Percentiles rank a stretch among this genome's conserved stretches.
Evolutionary conservation across 2,329 filamentous ascomycete species (phyloP).

Genomic region (Epichloe amarillans): DNA sequence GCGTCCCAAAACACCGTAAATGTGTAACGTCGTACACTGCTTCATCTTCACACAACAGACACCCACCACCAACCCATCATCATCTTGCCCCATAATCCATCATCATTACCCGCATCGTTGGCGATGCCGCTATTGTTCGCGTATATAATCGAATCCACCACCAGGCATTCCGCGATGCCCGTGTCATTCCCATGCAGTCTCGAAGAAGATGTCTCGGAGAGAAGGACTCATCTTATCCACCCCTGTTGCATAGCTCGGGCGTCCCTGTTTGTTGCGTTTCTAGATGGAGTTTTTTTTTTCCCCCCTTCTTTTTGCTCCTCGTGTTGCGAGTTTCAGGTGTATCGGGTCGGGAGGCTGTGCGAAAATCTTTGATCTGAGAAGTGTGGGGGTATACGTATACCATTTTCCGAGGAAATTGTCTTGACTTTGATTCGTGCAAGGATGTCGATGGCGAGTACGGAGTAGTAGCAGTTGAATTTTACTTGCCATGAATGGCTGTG

Average conservation of each 20-base stretch:
- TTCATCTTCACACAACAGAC: no score
- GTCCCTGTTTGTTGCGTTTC: neutral
- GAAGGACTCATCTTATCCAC: neutral
- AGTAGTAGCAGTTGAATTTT: no score
- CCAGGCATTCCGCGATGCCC: neutral
- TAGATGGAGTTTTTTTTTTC: neutral
- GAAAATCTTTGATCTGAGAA: neutral
- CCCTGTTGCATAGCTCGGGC: slow-evolving; percentile 3
- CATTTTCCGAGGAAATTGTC: neutral
- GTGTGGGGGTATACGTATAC: neutral
- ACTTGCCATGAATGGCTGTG: no score
- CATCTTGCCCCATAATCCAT: neutral
- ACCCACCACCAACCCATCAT: neutral
- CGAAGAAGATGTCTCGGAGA: neutral
- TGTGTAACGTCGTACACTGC: neutral
- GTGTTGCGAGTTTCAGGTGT: neutral
- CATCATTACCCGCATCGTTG: neutral
- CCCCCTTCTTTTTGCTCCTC: neutral
- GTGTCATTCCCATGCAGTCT: neutral
- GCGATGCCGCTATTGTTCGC: neutral
- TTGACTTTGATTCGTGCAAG: neutral
- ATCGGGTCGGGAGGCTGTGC: neutral
- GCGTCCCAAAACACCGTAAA: slow-evolving; percentile 44
- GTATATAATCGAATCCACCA: neutral
- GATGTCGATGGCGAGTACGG: no score